A percentile compares a stretch with the other conserved stretches of the same genome.
phyloP scores from a whole-genome alignment of 176 grass and related monocot genomes.

The Eleusine coracana region DNA sequence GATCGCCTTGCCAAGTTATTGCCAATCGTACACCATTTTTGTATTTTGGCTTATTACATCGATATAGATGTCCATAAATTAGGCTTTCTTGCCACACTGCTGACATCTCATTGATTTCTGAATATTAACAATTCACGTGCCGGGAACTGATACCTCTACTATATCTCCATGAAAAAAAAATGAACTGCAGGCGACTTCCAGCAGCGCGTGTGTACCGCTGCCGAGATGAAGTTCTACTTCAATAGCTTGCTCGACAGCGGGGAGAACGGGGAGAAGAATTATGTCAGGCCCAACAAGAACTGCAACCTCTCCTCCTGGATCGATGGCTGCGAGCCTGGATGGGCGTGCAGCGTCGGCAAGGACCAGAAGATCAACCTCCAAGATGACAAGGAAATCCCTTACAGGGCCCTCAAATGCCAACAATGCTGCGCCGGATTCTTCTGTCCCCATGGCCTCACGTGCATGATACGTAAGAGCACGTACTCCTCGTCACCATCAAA shows the following conservation, averaged over 20 bases:
- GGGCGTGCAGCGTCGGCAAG: slow-evolving; percentile 61
- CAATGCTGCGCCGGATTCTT: slow-evolving; percentile 91
- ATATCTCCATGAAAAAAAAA: neutral
- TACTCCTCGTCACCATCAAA: neutral
- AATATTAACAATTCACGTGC: too few species aligned
- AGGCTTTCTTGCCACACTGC: too few species aligned
- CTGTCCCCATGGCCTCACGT: slow-evolving; percentile 91
- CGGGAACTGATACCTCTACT: neutral
- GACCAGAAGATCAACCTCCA: slow-evolving; percentile 72
- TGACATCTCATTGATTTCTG: too few species aligned
- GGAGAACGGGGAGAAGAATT: slow-evolving; percentile 55
- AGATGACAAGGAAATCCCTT: slow-evolving; percentile 59
- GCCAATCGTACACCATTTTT: too few species aligned
- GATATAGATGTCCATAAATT: too few species aligned
- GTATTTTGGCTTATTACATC: too few species aligned
- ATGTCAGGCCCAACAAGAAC: slow-evolving; percentile 82
- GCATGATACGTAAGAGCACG: slow-evolving; percentile 88
- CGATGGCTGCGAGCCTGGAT: slow-evolving; percentile 89
- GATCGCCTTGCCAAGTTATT: too few species aligned
- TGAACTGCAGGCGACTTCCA: slow-evolving; percentile 68
- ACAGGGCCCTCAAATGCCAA: slow-evolving; percentile 56
- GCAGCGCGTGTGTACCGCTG: slow-evolving; percentile 77
- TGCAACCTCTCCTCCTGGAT: slow-evolving; percentile 91
- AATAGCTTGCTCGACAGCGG: slow-evolving; percentile 55
- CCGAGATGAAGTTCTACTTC: slow-evolving; percentile 95